phyloP scores from a whole-genome alignment of 2,329 filamentous ascomycete species.

The Arthrobotrys iridis region DNA sequence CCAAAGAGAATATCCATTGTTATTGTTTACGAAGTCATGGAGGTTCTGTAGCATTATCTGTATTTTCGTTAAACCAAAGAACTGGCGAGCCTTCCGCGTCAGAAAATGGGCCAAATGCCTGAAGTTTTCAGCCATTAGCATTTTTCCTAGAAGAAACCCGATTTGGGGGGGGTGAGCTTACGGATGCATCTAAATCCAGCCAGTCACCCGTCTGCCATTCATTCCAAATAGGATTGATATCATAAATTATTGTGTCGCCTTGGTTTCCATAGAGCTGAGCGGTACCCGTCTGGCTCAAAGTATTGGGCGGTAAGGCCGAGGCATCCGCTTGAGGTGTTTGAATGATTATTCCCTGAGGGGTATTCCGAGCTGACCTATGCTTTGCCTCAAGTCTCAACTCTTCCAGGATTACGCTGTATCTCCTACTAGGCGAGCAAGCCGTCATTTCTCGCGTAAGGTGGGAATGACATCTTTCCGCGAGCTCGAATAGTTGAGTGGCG shows the following conservation, averaged over 20 bases:
- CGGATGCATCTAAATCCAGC: conserved; percentile 37
- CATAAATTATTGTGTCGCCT: not conserved
- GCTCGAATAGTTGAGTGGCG: conserved; percentile 60
- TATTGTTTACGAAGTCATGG: not conserved
- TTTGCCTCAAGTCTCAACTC: conserved; percentile 63
- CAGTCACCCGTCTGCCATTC: conserved; percentile 33
- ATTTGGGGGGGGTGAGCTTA: not conserved
- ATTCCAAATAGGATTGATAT: conserved; percentile 26
- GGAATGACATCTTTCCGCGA: conserved; percentile 64
- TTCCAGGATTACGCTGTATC: conserved; percentile 65
- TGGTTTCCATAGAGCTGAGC: not conserved
- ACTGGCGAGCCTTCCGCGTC: conserved; percentile 25
- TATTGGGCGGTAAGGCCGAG: not conserved
- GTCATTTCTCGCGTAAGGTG: conserved; percentile 65
- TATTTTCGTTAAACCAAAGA: conserved; percentile 21
- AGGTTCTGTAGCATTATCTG: not conserved
- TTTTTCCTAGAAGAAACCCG: not conserved
- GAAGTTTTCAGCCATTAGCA: not conserved
- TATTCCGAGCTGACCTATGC: conserved; percentile 51
- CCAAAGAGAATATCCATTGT: too few species aligned
- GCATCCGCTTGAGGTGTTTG: conserved; percentile 9
- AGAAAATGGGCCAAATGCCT: conserved; percentile 47
- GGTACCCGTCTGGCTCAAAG: not conserved
- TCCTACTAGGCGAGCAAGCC: conserved; percentile 64
- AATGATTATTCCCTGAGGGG: conserved; percentile 2